Conservation (phyloP, 345 rosid species). For the Eucalyptus sp. region DNA sequence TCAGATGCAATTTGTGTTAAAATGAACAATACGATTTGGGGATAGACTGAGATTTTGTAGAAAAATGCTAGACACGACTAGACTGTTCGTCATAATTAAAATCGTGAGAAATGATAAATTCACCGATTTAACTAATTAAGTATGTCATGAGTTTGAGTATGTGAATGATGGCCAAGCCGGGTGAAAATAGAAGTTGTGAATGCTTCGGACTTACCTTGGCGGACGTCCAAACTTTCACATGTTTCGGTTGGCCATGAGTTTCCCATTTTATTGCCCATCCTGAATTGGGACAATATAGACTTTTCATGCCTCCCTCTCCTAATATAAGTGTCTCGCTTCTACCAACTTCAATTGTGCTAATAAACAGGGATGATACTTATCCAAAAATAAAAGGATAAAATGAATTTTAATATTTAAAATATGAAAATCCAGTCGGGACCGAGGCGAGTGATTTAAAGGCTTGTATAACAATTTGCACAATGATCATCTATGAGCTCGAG, state of each 20-base stretch:
- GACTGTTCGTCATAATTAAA: no score
- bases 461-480: no score
- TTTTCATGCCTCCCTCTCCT: background rate
- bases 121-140: no score
- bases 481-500: no score
- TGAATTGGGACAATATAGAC: background rate
- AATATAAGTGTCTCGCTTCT: background rate
- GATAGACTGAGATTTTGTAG: background rate
- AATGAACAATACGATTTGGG: background rate
- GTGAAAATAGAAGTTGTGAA: no score
- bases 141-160: no score
- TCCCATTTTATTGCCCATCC: background rate
- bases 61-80: fast-evolving
- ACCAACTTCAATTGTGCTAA: background rate
- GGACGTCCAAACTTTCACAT: fast-evolving
- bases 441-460: background rate
- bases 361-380: background rate
- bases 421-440: background rate
- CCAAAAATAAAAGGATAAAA: background rate
- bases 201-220: background rate
- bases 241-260: background rate
- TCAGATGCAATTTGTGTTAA: background rate
- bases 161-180: fast-evolving
- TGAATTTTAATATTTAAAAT: background rate
- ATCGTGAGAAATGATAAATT: no score